Conservation (phyloP, 2,329 filamentous ascomycete genomes). For the Ophiostoma piceae region DNA sequence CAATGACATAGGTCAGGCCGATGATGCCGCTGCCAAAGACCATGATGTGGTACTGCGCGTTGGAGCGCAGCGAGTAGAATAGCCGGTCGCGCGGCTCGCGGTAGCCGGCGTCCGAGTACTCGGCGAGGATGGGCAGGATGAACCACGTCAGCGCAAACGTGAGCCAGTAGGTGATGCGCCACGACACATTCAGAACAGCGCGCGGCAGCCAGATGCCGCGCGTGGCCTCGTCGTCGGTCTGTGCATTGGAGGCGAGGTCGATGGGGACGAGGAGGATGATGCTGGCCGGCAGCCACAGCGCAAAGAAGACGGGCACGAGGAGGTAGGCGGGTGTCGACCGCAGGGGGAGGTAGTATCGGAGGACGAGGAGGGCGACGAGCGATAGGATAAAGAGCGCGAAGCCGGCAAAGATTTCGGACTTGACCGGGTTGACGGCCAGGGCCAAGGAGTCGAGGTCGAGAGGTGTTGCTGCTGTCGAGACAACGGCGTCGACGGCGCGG, state of each 20-base stretch:
- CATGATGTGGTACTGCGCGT: slow-evolving; percentile 82
- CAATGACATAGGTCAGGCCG: slow-evolving; percentile 77
- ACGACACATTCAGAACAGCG: slow-evolving; percentile 73
- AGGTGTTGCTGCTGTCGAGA: slow-evolving; percentile 4
- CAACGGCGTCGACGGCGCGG: slow-evolving; percentile 17
- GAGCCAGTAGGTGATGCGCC: slow-evolving; percentile 95
- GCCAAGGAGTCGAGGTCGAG: neutral
- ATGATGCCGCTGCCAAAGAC: slow-evolving; percentile 64
- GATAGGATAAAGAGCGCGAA: slow-evolving; percentile 69
- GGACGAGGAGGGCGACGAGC: slow-evolving; percentile 70
- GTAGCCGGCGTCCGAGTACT: slow-evolving; percentile 92
- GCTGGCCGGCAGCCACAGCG: slow-evolving; percentile 85
- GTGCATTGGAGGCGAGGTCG: slow-evolving; percentile 82
- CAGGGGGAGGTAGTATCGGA: slow-evolving; percentile 85
- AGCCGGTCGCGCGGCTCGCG: slow-evolving; percentile 76
- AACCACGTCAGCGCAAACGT: slow-evolving; percentile 94
- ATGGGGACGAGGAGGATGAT: slow-evolving; percentile 91
- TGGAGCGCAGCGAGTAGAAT: slow-evolving; percentile 77
- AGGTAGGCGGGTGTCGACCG: slow-evolving; percentile 88
- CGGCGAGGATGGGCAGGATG: slow-evolving; percentile 85
- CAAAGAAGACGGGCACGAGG: slow-evolving; percentile 87
- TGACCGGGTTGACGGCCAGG: slow-evolving; percentile 48
- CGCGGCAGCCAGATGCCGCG: slow-evolving; percentile 84
- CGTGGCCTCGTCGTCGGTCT: slow-evolving; percentile 62
- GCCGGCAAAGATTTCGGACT: slow-evolving; percentile 73